Base-by-base conservation (phyloP, 768 basidiomycete genomes). In the Calocybe cyanea region DNA sequence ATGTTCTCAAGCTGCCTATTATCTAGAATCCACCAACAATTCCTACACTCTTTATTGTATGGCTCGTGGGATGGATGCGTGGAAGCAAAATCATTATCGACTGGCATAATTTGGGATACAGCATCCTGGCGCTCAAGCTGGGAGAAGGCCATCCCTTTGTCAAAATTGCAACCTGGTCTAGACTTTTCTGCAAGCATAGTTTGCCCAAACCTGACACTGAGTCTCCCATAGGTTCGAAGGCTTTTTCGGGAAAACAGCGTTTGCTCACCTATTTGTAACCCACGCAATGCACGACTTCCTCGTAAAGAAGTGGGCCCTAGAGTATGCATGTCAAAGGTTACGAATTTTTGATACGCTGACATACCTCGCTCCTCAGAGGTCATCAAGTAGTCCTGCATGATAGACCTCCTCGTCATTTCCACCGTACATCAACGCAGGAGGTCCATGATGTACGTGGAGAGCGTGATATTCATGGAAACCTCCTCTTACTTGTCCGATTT, bases 21-120 rank as follows among this genome's bases (percentile, higher is more conserved):
- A 20, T 38, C 23, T 28, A 99, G 92, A 99, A 98, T 59, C 96
- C 96, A 20, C 96, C 96, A 7, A 89, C 88, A 49, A 93, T 99
- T 30, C 96, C 96, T 1, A 94, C 94, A 0, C 77, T 99, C 14
- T 83, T 85, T 2, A 69, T 98, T 15, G 91, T 89, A 2, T 87
- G 88, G 74, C 63, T 92, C 20, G 81, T 85, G 1, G 77, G 78
- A 17, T 59, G 69, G 15, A 56, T 91, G 13, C 75, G 81, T 14
- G 85, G 87, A 2, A 85, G 85, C 53, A 91, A 88, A 56, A 71
- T 99, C 53, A 88, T 99, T 49, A 93, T 99, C 44, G 96, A 99
- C 67, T 99, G 96, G 96, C 96, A 99, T 62, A 99, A 99, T 63
- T 78, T 95, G 19, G 96, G 96, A 14, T 93, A 92, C 62, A 95